Conservation (phyloP, 805 yeast species). For the Groenewaldozyma salmanticensis region DNA sequence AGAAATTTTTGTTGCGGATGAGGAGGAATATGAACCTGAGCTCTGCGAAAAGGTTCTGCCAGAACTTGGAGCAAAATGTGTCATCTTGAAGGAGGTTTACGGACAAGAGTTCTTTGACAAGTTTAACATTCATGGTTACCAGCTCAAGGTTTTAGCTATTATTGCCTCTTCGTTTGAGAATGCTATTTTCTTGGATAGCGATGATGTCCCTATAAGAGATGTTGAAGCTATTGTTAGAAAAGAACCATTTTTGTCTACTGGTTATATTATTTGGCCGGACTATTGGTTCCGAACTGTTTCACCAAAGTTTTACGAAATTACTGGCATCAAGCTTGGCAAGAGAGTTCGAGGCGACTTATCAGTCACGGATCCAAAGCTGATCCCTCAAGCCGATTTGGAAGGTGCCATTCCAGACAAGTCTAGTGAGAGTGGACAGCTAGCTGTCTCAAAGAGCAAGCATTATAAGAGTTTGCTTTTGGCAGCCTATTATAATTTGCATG, state of each 20-base stretch:
- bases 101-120: conserved; percentile 42
- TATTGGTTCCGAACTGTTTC: conserved; percentile 80
- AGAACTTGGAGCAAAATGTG: conserved; percentile 53
- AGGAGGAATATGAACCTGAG: conserved; percentile 60
- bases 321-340: conserved; percentile 41
- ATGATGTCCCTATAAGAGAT: conserved; percentile 57
- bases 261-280: conserved; percentile 71
- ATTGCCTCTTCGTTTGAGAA: conserved; percentile 65
- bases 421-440: conserved; percentile 59
- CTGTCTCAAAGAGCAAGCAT: conserved; percentile 50
- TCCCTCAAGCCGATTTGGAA: conserved; percentile 49
- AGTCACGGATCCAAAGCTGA: conserved; percentile 30
- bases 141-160: conserved; percentile 59
- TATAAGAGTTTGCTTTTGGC: conserved; percentile 48
- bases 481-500: conserved; percentile 55
- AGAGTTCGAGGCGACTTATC: conserved; percentile 30
- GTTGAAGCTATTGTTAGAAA: conserved; percentile 51
- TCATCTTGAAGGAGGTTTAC: conserved; percentile 50
- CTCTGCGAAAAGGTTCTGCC: conserved; percentile 61
- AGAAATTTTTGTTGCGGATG: conserved; percentile 69
- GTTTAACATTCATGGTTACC: conserved; percentile 53
- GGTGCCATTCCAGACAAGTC: conserved; percentile 64
- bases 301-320: conserved; percentile 62
- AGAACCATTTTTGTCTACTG: conserved; percentile 44
- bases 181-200: conserved; percentile 65